phyloP scores from a whole-genome alignment of 2,329 filamentous ascomycete species.

The Fusarium buxicola region DNA sequence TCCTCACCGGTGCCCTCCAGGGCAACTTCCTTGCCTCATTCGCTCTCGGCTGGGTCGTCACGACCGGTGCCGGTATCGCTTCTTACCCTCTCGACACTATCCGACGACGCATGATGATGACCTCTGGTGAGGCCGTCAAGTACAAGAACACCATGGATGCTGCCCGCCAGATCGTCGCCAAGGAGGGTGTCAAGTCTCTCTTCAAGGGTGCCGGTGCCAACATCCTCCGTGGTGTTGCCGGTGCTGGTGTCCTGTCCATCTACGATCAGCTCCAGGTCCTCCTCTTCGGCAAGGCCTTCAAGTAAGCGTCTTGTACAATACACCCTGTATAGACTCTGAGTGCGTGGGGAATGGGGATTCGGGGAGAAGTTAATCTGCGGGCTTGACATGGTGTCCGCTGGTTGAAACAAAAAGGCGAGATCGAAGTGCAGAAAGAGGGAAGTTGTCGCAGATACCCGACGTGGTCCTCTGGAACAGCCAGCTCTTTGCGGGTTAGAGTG shows the following conservation, averaged over 20 bases:
- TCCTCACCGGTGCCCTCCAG: constrained; percentile 92
- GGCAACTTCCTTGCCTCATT: constrained; percentile 99
- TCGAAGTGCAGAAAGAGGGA: constrained; percentile 58
- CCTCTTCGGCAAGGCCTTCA: constrained; percentile 99
- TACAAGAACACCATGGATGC: constrained; percentile 98
- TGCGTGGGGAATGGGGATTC: constrained; percentile 46
- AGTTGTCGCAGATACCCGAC: constrained; percentile 55
- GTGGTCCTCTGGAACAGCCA: constrained; percentile 55
- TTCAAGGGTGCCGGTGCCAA: constrained; percentile 99
- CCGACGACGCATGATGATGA: constrained; percentile 99
- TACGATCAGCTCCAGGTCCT: constrained; percentile 99
- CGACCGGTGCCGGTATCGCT: constrained; percentile 99
- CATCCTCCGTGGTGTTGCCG: constrained; percentile 99
- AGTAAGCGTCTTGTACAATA: constrained; percentile 61
- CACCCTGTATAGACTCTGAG: constrained; percentile 57
- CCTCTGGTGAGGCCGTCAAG: constrained; percentile 97
- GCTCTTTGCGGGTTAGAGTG: constrained; percentile 61
- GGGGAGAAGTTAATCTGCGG: constrained; percentile 49
- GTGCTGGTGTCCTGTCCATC: constrained; percentile 99
- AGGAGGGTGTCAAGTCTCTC: constrained; percentile 97
- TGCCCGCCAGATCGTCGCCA: constrained; percentile 94
- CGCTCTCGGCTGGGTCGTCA: constrained; percentile 98
- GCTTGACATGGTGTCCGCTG: constrained; percentile 53
- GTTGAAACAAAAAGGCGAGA: constrained; percentile 61
- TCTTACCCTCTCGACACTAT: constrained; percentile 99